Conservation (phyloP, 1,284 basidiomycete species). For the Trichosporon sp. region DNA sequence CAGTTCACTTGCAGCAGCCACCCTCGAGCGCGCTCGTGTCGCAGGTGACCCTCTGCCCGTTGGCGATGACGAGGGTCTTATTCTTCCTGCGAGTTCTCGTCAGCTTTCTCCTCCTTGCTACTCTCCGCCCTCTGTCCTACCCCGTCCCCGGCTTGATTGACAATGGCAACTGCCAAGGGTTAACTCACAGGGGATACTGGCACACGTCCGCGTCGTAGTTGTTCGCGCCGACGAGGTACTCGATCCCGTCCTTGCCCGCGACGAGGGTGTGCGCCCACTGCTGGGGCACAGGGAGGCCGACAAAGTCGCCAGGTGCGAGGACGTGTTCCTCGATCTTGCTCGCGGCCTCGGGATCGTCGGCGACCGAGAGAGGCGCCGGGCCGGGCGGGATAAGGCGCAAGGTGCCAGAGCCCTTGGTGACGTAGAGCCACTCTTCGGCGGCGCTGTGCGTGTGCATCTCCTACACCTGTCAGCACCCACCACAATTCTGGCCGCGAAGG, state of each 20-base stretch:
- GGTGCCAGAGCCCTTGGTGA: constrained; percentile 20
- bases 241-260: constrained; percentile 22
- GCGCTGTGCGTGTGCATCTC: constrained; percentile 28
- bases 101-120: neutral
- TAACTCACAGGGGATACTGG: constrained; percentile 29
- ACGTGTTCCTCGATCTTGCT: constrained; percentile 11
- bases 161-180: neutral
- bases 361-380: neutral
- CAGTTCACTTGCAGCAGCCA: neutral
- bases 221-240: constrained; percentile 29
- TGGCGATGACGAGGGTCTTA: constrained; percentile 3
- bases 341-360: neutral
- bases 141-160: neutral
- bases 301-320: constrained; percentile 25
- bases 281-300: constrained; percentile 17
- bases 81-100: neutral
- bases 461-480: constrained; percentile 10
- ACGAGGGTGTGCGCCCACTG: constrained; percentile 24
- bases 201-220: constrained; percentile 23
- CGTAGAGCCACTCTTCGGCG: constrained; percentile 33
- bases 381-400: constrained; percentile 11
- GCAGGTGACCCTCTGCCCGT: neutral
- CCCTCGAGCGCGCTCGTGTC: neutral
- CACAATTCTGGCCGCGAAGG: neutral
- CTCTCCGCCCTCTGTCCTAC: neutral